Base-by-base conservation (phyloP, 2,329 filamentous ascomycete species). In the Paracamarosporium sp. region DNA sequence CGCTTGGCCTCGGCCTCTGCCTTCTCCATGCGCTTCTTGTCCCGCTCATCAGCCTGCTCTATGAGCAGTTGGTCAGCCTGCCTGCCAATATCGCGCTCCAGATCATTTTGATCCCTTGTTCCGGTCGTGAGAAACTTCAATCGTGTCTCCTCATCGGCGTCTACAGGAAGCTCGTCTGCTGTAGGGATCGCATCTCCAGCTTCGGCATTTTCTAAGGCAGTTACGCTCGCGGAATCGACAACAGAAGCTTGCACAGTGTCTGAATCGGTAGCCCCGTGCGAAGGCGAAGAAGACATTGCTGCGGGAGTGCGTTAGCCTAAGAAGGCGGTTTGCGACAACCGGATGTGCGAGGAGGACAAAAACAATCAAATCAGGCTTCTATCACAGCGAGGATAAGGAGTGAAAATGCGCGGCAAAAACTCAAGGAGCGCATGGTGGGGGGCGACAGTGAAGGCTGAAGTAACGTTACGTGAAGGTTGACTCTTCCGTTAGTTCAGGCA, bases 41-140 rank as follows among this genome's bases (percentile, higher is more conserved):
- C 87, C 20, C 86, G 82, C 70, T 87, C 85, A 67, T 88, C 83
- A 2, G 86, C 86, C 72, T 88, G 86, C 66, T 87, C 84, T 7
- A 79, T 80, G 44, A 89, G 80, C 45, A 88, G 70, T 64, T 83
- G 81, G 68, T 88, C 86, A 35, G 87, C 87, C 79, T 89, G 85
- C 43, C 83, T 82, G 27, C 86, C 84, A 62, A 98, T 96, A 70
- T 97, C 93, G 60, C 92, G 86, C 76, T 97, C 94, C 20, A 98
- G 80, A 57, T 97, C 93, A 79, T 93, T 89, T 75, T 98, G 94
- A 68, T 97, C 88, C 56, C 92, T 88, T n/a, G 74, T 67, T 22
- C 73, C 72, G 15, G 71, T 74, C n/a, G 73, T 75, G 40, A 76
- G 67, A 30, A 69, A 68, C 51, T 72, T 71, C 12, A 82, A 66